A percentile compares a stretch with the other conserved stretches of the same genome.
Conservation (phyloP, 2,329 filamentous ascomycete genomes). For the Ceratocystis papillata region DNA sequence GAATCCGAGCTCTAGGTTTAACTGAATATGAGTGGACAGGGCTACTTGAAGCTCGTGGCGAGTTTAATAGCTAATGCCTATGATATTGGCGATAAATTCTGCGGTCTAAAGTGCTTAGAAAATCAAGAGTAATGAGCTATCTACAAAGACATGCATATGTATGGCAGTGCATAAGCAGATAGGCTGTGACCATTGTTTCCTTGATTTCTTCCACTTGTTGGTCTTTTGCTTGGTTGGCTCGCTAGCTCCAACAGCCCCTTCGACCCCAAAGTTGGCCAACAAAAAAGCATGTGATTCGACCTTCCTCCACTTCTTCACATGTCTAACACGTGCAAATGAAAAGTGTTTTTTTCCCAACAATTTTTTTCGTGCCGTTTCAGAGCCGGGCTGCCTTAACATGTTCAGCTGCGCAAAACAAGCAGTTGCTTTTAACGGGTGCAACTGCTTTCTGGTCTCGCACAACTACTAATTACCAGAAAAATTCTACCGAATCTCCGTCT, state of each 20-base stretch:
- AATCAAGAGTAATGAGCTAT: too few species aligned
- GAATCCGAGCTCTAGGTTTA: not conserved
- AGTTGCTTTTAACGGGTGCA: not conserved
- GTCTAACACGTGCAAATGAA: slow-evolving; percentile 23
- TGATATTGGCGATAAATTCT: too few species aligned
- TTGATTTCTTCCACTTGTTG: not conserved
- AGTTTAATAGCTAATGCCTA: not conserved
- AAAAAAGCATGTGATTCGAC: slow-evolving; percentile 25
- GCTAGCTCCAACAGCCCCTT: slow-evolving; percentile 14
- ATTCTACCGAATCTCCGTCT: not conserved
- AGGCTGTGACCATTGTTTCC: not conserved
- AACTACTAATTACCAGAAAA: not conserved
- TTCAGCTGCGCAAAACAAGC: not conserved
- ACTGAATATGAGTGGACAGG: not conserved
- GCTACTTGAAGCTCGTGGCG: not conserved
- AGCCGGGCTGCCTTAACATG: not conserved
- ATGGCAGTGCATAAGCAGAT: not conserved
- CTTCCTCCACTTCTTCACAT: slow-evolving; percentile 18
- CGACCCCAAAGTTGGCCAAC: slow-evolving; percentile 16
- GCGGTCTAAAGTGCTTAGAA: too few species aligned
- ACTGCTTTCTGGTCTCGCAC: not conserved
- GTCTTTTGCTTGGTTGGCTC: not conserved
- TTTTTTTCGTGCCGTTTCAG: slow-evolving; percentile 17
- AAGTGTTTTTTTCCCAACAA: slow-evolving; percentile 23
- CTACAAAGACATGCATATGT: not conserved